These are phyloP conservation scores for Pseudogymnoascus sp. DNA, from an alignment of 2,329 filamentous ascomycete species.

Conservation along the genomic window DNA sequence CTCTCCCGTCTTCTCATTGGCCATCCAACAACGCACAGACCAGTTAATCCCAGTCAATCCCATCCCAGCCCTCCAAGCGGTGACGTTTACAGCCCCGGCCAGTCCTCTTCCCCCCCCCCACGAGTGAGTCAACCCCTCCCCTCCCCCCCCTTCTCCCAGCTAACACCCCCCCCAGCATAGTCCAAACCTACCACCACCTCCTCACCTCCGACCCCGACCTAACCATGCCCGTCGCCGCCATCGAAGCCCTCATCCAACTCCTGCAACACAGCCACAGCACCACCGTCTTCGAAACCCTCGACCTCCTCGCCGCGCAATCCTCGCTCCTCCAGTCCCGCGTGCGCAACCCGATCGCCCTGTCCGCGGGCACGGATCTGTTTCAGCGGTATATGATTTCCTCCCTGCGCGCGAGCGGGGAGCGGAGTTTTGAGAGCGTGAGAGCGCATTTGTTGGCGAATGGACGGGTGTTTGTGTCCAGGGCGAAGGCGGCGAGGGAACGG, in stretches of 20 bases:
- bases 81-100: not conserved
- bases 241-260: slow-evolving; percentile 82
- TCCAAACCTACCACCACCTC: slow-evolving; percentile 57
- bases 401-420: slow-evolving; percentile 42
- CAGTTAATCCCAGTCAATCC: not conserved
- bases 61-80: not conserved
- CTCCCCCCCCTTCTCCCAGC: not conserved
- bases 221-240: slow-evolving; percentile 92
- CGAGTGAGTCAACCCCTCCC: not conserved
- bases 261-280: slow-evolving; percentile 72
- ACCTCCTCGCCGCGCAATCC: slow-evolving; percentile 72
- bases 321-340: slow-evolving; percentile 69
- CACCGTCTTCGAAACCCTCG: slow-evolving; percentile 90
- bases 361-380: slow-evolving; percentile 91
- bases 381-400: slow-evolving; percentile 83
- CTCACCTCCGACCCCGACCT: slow-evolving; percentile 68
- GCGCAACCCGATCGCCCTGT: slow-evolving; percentile 83
- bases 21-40: not conserved
- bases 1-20: not conserved
- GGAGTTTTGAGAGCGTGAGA: slow-evolving; percentile 76
- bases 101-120: not conserved
- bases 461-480: slow-evolving; percentile 76
- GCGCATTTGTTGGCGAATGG: slow-evolving; percentile 81
- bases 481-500: slow-evolving; percentile 74
- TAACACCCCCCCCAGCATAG: slow-evolving; percentile 38